Evolutionary conservation across 2,329 filamentous ascomycete genomes (phyloP), one percentile per base, ranked within the genome.

Genomic region (Epichloe hybrida): DNA sequence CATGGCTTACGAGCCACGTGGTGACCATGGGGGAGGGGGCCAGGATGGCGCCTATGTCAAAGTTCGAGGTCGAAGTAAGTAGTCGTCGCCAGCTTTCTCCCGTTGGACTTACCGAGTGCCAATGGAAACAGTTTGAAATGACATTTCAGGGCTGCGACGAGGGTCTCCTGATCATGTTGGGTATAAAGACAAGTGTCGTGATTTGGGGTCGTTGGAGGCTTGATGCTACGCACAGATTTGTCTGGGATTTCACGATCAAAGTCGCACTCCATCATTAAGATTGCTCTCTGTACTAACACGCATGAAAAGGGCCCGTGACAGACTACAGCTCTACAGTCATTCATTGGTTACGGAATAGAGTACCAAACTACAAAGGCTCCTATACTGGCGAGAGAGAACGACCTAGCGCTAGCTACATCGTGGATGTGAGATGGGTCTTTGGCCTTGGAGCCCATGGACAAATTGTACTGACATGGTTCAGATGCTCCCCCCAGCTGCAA

Each of bases 271-370:
- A 31, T 11, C 27, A 31, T 31, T 4, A 3, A 31, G 40, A 47
- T 12, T 7, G 13, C 45, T 4, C 15, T 20, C 15, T 12, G 40
- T 49, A 54, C 60, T 65, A 48, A 58, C 50, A 8, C 35, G 37
- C 35, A 38, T 48, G 13, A 47, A 34, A 49, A 95, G 88, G 89
- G 56, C 86, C 89, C 43, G 88, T 95, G 13, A 96, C 90, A 43
- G 90, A 96, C 68, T 95, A 95, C 76, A 86, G 88, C 61, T 84
- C 90, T 23, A 93, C 88, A 9, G 79, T 95, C 65, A 83, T 86
- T 49, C 87, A 94, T 67, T 98, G 88, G 87, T 88, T 95, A 78
- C 84, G 86, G 61, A 81, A 88, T 62, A 81, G 91, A 51, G 78
- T 61, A 8, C 65, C 68, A 31, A 82, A 82, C 58, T 91, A 87